Percentiles rank a stretch among this genome's conserved stretches.
phyloP scores from a whole-genome alignment of 345 rosid species.

The Salix caprea region DNA sequence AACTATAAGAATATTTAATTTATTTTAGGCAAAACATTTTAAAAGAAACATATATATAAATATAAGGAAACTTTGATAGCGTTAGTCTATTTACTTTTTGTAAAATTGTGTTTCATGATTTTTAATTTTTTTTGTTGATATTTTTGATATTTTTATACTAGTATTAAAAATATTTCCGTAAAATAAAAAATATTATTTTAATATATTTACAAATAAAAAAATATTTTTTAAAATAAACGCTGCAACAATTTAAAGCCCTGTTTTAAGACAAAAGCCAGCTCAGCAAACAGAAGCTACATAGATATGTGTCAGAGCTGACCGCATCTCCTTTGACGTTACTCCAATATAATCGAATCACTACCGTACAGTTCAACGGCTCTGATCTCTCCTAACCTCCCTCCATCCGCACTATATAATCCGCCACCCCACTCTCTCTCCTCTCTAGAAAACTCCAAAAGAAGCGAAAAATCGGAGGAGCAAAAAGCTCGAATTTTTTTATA shows the following conservation, averaged over 20 bases:
- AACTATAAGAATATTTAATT: no score
- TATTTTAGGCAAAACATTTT: neutral
- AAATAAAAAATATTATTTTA: no score
- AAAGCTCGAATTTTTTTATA: neutral
- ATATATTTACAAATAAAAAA: no score
- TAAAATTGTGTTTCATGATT: no score
- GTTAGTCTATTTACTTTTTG: no score
- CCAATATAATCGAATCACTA: neutral
- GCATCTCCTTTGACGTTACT: neutral
- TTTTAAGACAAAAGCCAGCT: neutral
- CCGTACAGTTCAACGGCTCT: conserved; percentile 5
- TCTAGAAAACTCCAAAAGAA: neutral
- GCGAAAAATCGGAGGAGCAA: neutral
- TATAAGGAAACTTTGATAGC: neutral
- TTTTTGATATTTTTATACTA: no score
- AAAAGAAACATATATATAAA: no score
- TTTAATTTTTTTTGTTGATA: no score
- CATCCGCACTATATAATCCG: neutral
- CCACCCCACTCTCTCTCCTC: neutral
- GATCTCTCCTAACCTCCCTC: neutral
- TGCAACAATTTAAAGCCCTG: no score
- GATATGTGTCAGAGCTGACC: conserved; percentile 9
- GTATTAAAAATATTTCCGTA: no score
- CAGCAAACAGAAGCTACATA: neutral
- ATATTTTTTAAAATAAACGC: no score